Percentiles rank a stretch among this genome's conserved stretches.
These are phyloP conservation scores for Rubia tinctorum DNA, from an alignment of 305 asterid species.

Conservation along the genomic window DNA sequence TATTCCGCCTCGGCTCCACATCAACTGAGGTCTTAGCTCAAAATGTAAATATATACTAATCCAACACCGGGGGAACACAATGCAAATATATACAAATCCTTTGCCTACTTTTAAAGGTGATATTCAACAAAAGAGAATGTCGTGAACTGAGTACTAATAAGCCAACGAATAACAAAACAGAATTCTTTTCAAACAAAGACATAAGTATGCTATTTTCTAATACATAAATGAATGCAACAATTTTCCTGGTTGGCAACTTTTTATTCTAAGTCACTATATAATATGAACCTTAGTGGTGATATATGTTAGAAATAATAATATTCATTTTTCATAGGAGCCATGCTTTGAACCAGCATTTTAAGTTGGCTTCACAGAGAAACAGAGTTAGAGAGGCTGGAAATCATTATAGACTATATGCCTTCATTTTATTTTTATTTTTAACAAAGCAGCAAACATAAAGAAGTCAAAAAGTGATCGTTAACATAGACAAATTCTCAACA, in stretches of 20 bases:
- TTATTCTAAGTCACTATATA: neutral
- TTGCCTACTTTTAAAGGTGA: neutral
- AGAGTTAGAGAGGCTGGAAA: neutral
- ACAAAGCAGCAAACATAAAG: neutral
- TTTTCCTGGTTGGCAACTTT: neutral
- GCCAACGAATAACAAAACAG: neutral
- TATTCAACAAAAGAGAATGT: neutral
- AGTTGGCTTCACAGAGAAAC: neutral
- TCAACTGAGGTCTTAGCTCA: conserved; percentile 79
- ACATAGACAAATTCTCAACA: neutral
- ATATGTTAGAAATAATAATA: neutral
- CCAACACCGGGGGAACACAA: conserved; percentile 54
- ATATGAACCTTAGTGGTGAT: neutral
- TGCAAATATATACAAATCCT: neutral
- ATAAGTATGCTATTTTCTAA: no score
- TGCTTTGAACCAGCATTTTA: neutral
- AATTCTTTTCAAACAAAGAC: neutral
- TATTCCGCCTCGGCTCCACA: conserved; percentile 59
- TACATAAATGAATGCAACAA: neutral
- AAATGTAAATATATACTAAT: conserved; percentile 74
- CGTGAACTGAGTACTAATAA: neutral
- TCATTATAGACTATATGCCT: neutral
- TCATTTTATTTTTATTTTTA: neutral
- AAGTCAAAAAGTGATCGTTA: neutral
- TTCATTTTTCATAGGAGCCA: neutral